phyloP scores from a whole-genome alignment of 352 stramenopile genomes.

The Pythium chondricola region DNA sequence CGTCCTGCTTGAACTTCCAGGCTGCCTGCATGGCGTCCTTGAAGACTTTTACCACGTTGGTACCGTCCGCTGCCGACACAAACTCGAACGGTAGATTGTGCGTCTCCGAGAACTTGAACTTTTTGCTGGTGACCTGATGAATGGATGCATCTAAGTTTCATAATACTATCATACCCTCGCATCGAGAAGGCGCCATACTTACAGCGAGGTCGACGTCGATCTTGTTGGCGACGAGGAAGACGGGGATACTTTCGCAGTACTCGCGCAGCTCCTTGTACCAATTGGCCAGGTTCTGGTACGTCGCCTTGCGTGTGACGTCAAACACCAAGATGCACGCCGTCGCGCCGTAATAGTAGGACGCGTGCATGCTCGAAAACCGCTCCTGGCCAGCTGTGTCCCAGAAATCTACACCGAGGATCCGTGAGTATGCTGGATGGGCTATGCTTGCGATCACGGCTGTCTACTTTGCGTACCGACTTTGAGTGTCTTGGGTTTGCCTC shows the following conservation, averaged over 20 bases:
- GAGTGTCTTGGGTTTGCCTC: slow-evolving; percentile 33
- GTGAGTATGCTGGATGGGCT: too few relatives aligned
- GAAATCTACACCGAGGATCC: slow-evolving; percentile 81
- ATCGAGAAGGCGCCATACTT: too few relatives aligned
- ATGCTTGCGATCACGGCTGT: too few relatives aligned
- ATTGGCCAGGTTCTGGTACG: slow-evolving; percentile 91
- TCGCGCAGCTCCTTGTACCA: slow-evolving; percentile 90
- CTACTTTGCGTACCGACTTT: slow-evolving; percentile 60
- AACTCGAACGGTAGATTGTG: slow-evolving; percentile 94
- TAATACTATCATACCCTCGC: too few relatives aligned
- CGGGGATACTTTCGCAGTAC: slow-evolving; percentile 91
- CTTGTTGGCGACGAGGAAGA: slow-evolving; percentile 95
- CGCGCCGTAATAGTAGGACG: slow-evolving; percentile 95
- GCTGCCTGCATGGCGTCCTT: slow-evolving; percentile 81
- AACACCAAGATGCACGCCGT: slow-evolving; percentile 94
- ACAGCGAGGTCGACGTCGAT: slow-evolving; percentile 94
- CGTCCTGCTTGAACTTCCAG: slow-evolving; percentile 85
- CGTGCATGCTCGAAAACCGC: slow-evolving; percentile 93
- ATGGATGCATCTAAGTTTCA: neutral
- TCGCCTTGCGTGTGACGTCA: slow-evolving; percentile 94
- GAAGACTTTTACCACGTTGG: slow-evolving; percentile 96
- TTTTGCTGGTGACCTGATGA: slow-evolving; percentile 91
- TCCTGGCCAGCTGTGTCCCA: slow-evolving; percentile 96
- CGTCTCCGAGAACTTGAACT: slow-evolving; percentile 94
- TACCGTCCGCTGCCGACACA: slow-evolving; percentile 92